phyloP scores from a whole-genome alignment of 2,329 filamentous ascomycete species.

The Cercospora zeae-maydis region DNA sequence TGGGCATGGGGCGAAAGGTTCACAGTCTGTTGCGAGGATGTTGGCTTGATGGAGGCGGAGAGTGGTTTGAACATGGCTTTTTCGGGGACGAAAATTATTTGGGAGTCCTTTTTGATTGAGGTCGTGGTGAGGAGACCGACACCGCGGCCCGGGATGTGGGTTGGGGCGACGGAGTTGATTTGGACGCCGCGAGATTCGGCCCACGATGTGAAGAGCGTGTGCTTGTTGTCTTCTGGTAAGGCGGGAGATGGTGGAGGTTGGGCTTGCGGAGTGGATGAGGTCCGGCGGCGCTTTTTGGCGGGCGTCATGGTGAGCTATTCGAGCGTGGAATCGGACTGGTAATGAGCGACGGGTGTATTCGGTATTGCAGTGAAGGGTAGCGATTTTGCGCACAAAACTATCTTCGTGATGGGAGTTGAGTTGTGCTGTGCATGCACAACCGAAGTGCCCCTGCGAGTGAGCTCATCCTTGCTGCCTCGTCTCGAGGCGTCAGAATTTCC shows the following conservation, averaged over 20 bases:
- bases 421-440: background rate
- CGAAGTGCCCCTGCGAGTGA: background rate
- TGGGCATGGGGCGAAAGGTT: conserved; percentile 56
- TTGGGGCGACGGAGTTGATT: conserved; percentile 64
- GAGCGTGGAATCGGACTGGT: background rate
- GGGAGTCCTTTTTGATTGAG: conserved; percentile 58
- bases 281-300: conserved; percentile 11
- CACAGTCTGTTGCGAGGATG: background rate
- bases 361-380: background rate
- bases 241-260: background rate
- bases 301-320: background rate
- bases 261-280: background rate
- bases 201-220: conserved; percentile 64
- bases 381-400: background rate
- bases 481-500: conserved; percentile 11
- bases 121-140: conserved; percentile 72
- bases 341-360: background rate
- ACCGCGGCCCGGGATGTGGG: conserved; percentile 66
- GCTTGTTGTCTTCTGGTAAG: conserved; percentile 31
- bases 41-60: conserved; percentile 21
- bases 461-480: conserved; percentile 3
- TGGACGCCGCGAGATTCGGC: conserved; percentile 61
- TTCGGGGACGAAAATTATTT: conserved; percentile 63
- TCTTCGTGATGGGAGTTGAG: background rate
- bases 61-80: conserved; percentile 58